A percentile compares a stretch with the other conserved stretches of the same genome.
Conservation (phyloP, 768 basidiomycete species). For the Brasilioporus rufonigricans region DNA sequence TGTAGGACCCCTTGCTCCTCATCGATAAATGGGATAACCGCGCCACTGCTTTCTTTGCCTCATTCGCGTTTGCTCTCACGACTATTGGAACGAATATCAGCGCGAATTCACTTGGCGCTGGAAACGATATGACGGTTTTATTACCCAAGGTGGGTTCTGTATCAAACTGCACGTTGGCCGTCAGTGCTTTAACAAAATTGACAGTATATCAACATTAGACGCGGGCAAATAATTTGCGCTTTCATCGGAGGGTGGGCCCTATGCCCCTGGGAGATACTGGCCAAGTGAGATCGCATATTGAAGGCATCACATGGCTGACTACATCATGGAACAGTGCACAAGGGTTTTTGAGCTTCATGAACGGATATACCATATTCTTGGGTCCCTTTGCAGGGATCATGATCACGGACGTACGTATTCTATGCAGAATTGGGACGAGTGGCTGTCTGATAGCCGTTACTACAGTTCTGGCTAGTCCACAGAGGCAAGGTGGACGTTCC, state of each 20-base stretch:
- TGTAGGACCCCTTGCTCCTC: slow-evolving; percentile 67
- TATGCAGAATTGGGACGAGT: background rate
- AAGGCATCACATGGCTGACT: background rate
- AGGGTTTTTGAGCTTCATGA: slow-evolving; percentile 75
- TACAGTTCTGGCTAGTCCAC: slow-evolving; percentile 78
- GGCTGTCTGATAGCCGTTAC: background rate
- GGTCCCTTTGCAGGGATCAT: slow-evolving; percentile 83
- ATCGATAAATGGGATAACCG: slow-evolving; percentile 85
- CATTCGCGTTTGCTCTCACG: slow-evolving; percentile 58
- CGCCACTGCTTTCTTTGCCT: slow-evolving; percentile 80
- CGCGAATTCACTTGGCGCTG: slow-evolving; percentile 66
- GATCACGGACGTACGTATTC: slow-evolving; percentile 48
- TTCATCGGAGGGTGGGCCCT: slow-evolving; percentile 81
- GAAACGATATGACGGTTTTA: slow-evolving; percentile 83
- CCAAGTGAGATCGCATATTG: slow-evolving; percentile 26
- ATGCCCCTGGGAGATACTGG: slow-evolving; percentile 86
- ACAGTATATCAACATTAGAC: slow-evolving; percentile 62
- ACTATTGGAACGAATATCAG: slow-evolving; percentile 46
- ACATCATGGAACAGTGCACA: slow-evolving; percentile 38
- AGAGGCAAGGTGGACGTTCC: slow-evolving; percentile 72
- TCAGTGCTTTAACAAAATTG: background rate
- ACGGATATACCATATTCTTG: slow-evolving; percentile 82
- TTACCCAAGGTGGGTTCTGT: slow-evolving; percentile 54
- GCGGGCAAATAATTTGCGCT: slow-evolving; percentile 79
- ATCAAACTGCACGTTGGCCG: background rate